Percentiles rank a stretch among this genome's conserved stretches.
phyloP scores from a whole-genome alignment of 495 filamentous ascomycete species.

The Annulohypoxylon stygium region DNA sequence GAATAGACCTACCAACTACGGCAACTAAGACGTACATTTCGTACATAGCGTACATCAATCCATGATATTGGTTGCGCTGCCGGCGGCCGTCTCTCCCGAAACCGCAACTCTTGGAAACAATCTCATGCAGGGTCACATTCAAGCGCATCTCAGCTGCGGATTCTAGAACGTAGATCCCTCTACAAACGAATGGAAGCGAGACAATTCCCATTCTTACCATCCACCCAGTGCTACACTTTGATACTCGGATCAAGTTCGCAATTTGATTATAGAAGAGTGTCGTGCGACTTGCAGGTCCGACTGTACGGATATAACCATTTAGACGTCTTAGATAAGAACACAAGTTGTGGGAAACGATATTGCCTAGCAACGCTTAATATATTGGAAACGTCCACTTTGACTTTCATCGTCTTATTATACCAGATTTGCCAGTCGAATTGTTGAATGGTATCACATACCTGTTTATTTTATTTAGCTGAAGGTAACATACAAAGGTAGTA shows the following conservation, averaged over 20 bases:
- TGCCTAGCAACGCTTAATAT: conserved; percentile 17
- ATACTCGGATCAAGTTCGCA: conserved; percentile 37
- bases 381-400: conserved; percentile 15
- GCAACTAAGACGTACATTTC: conserved; percentile 11
- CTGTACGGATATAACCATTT: conserved; percentile 12
- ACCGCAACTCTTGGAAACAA: conserved; percentile 31
- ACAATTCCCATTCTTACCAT: background rate
- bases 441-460: background rate
- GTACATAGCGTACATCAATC: background rate
- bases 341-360: background rate
- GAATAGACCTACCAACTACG: conserved; percentile 30
- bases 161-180: conserved; percentile 42
- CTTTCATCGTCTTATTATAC: background rate
- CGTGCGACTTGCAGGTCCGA: conserved; percentile 25
- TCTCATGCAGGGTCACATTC: conserved; percentile 43
- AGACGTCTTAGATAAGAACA: conserved; percentile 7
- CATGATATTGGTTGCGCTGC: conserved; percentile 14
- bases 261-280: conserved; percentile 20
- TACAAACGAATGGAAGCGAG: conserved; percentile 22
- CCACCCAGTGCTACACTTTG: conserved; percentile 32
- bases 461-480: background rate
- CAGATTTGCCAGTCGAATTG: background rate
- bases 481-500: conserved; percentile 8
- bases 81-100: conserved; percentile 31
- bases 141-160: conserved; percentile 14